Percentiles rank a stretch among this genome's conserved stretches.
phyloP scores from a whole-genome alignment of 2,329 filamentous ascomycete genomes.

The Talaromyces marneffei region DNA sequence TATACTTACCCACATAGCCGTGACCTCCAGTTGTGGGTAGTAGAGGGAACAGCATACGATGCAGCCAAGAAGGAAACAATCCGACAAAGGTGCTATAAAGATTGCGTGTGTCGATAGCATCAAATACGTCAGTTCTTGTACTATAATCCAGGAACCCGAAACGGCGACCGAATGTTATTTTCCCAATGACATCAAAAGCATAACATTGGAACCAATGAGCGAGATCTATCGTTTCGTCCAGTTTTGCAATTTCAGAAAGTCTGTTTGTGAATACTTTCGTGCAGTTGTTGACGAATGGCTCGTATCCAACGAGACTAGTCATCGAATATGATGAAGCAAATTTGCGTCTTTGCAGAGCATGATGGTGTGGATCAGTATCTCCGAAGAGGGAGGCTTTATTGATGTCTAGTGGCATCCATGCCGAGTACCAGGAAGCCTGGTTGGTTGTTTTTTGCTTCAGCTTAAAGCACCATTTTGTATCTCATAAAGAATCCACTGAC shows the following conservation, averaged over 20 bases:
- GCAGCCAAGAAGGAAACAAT: not conserved
- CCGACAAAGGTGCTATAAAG: not conserved
- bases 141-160: constrained; percentile 29
- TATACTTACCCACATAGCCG: not conserved
- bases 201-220: constrained; percentile 8
- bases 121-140: constrained; percentile 27
- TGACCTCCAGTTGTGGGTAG: not conserved
- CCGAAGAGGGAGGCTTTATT: not conserved
- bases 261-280: not conserved
- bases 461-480: not conserved
- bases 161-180: constrained; percentile 30
- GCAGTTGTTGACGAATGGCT: constrained; percentile 6
- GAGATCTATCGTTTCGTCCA: not conserved
- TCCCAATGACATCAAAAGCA: constrained; percentile 35
- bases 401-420: not conserved
- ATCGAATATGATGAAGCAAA: not conserved
- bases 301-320: constrained; percentile 1
- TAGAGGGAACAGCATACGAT: not conserved
- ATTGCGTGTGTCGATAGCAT: constrained; percentile 28
- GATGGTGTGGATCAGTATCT: not conserved
- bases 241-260: not conserved
- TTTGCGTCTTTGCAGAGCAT: not conserved
- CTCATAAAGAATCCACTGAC: not conserved
- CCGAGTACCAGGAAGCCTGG: not conserved
- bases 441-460: not conserved